Evolutionary conservation across 176 grass and related monocot genomes (phyloP).

Genomic region (Hordeum marinum): DNA sequence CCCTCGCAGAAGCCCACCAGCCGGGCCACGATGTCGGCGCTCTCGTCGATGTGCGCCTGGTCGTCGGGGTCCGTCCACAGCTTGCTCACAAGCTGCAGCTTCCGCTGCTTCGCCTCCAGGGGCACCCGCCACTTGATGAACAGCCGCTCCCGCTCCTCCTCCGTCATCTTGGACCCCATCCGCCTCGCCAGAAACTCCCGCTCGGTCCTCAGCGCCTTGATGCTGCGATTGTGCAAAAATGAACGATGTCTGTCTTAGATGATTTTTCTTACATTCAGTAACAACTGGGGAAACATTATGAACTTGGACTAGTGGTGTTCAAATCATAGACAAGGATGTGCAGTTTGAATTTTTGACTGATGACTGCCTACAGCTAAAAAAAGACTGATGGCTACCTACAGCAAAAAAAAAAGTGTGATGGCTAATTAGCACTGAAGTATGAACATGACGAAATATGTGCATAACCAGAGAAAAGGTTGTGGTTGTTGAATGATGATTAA

Average conservation of each 20-base stretch:
- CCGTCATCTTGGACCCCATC: conserved; percentile 67
- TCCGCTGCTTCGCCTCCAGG: conserved; percentile 79
- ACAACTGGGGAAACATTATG: not conserved
- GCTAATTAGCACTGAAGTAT: not conserved
- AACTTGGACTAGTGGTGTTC: not conserved
- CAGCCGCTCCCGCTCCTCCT: conserved; percentile 65
- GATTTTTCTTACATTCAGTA: not conserved
- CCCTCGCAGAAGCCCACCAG: conserved; percentile 92
- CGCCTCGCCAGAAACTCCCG: conserved; percentile 78
- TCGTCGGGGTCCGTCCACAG: conserved; percentile 79
- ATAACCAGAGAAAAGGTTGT: not conserved
- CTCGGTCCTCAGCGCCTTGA: conserved; percentile 69
- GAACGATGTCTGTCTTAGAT: conserved; percentile 1
- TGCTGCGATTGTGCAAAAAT: conserved; percentile 43
- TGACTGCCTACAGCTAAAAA: too few species aligned
- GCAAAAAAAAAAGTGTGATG: too few species aligned
- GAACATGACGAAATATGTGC: not conserved
- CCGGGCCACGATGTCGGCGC: conserved; percentile 80
- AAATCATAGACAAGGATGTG: not conserved
- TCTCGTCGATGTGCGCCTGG: conserved; percentile 51
- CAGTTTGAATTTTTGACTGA: too few species aligned
- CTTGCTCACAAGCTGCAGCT: conserved; percentile 81
- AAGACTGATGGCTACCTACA: too few species aligned
- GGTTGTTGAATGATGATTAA: not conserved
- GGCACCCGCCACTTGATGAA: conserved; percentile 82